Conservation (phyloP, 2,329 filamentous ascomycete genomes). For the Delphinella strobiligena region DNA sequence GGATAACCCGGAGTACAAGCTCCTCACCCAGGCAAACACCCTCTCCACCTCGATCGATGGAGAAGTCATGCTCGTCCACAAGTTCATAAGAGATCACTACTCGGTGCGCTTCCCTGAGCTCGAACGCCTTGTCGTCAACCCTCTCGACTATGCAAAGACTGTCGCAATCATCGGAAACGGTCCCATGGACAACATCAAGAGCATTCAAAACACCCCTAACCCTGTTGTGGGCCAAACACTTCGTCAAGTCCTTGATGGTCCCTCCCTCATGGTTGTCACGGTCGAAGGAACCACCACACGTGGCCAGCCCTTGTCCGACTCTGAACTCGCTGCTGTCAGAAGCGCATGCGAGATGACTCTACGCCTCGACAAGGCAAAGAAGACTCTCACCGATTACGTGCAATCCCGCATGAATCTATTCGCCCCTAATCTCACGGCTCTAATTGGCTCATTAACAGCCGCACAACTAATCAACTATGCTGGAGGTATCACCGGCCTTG, state of each 20-base stretch:
- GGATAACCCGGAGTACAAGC: constrained; percentile 82
- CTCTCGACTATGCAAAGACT: constrained; percentile 88
- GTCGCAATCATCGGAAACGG: constrained; percentile 89
- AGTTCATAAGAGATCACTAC: constrained; percentile 93
- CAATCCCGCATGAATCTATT: constrained; percentile 95
- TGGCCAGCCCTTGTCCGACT: constrained; percentile 62
- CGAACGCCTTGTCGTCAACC: constrained; percentile 79
- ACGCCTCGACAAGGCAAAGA: constrained; percentile 77
- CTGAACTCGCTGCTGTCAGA: constrained; percentile 62
- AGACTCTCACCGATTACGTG: constrained; percentile 80
- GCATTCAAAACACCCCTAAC: constrained; percentile 60
- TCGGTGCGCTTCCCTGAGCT: constrained; percentile 87
- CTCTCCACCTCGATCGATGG: constrained; percentile 87
- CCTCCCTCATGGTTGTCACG: constrained; percentile 88
- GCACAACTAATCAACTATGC: constrained; percentile 94
- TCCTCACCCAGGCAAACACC: constrained; percentile 78
- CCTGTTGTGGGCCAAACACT: constrained; percentile 68
- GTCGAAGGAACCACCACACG: constrained; percentile 87
- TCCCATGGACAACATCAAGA: constrained; percentile 78
- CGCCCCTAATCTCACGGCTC: constrained; percentile 80
- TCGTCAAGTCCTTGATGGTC: constrained; percentile 71
- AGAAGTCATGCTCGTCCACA: constrained; percentile 87
- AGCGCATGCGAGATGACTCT: constrained; percentile 79
- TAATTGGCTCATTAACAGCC: constrained; percentile 85
- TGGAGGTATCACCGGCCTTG: constrained; percentile 75